Percentiles rank a stretch among this genome's conserved stretches.
These are phyloP conservation scores for Leptodermis oblonga DNA, from an alignment of 257 asterid genomes.

Conservation along the genomic window DNA sequence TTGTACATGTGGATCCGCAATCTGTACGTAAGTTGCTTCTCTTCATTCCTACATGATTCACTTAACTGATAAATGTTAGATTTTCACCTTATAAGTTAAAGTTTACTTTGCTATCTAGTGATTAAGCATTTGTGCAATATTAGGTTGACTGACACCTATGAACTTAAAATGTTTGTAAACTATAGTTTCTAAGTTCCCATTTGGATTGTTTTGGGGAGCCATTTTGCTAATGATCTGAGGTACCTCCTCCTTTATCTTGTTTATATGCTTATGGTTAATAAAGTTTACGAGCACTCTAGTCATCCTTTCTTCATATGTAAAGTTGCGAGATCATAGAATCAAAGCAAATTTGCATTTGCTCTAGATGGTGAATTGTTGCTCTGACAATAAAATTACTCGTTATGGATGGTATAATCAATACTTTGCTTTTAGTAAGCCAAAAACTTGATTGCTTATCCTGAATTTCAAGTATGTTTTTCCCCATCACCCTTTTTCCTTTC, in stretches of 20 bases:
- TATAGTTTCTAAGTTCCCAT: not conserved
- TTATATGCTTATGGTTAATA: not conserved
- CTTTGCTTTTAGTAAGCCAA: not conserved
- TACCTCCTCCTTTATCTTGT: not conserved
- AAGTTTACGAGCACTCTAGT: not conserved
- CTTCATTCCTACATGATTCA: not conserved
- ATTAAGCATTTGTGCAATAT: not conserved
- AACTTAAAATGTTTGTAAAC: not conserved
- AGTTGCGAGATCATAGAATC: no score
- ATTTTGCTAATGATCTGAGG: not conserved
- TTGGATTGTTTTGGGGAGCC: not conserved
- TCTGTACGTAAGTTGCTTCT: conserved; percentile 46
- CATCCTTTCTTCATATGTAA: not conserved
- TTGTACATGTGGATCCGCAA: conserved; percentile 72
- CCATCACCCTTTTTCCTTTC: not conserved
- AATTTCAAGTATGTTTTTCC: not conserved
- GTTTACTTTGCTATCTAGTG: not conserved
- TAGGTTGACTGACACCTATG: not conserved
- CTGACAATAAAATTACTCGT: no score
- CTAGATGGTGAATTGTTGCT: no score
- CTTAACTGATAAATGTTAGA: not conserved
- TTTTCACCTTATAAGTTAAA: not conserved
- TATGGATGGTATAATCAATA: no score
- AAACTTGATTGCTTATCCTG: not conserved
- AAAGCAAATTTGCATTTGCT: no score